These are phyloP conservation scores for Pezicula rhizophila DNA, from an alignment of 2,329 filamentous ascomycete genomes.

Conservation along the genomic window DNA sequence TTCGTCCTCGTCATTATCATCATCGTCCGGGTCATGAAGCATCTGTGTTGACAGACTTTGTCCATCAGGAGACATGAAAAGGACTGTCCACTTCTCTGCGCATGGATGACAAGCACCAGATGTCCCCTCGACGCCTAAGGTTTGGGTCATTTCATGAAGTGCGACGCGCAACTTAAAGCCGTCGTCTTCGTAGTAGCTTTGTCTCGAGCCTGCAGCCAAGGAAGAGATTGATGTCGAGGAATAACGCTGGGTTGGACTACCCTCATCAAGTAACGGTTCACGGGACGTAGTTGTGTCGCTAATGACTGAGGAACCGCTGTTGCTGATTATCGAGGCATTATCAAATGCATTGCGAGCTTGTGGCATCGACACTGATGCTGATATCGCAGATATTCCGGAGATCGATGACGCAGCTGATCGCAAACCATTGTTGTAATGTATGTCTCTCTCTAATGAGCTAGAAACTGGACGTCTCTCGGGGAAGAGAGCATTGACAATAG, in stretches of 20 bases:
- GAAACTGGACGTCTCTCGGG: slow-evolving; percentile 66
- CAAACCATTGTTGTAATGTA: slow-evolving; percentile 54
- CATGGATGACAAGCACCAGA: slow-evolving; percentile 71
- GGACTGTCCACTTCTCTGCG: slow-evolving; percentile 74
- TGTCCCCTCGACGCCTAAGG: slow-evolving; percentile 56
- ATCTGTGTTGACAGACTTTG: slow-evolving; percentile 64
- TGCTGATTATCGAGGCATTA: slow-evolving; percentile 65
- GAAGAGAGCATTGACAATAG: slow-evolving; percentile 77
- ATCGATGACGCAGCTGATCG: slow-evolving; percentile 62
- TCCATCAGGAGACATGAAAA: slow-evolving; percentile 72
- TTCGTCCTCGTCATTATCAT: slow-evolving; percentile 59
- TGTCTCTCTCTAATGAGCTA: slow-evolving; percentile 36
- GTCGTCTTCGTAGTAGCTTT: slow-evolving; percentile 55
- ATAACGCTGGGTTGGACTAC: slow-evolving; percentile 44
- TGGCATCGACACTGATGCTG: slow-evolving; percentile 60
- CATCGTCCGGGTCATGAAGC: slow-evolving; percentile 64
- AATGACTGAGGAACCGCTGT: slow-evolving; percentile 64
- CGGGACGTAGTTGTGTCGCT: slow-evolving; percentile 64
- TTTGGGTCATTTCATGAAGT: slow-evolving; percentile 64
- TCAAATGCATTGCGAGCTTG: slow-evolving; percentile 49
- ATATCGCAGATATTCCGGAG: slow-evolving; percentile 63
- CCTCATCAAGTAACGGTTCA: slow-evolving; percentile 56
- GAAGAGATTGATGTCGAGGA: slow-evolving; percentile 40
- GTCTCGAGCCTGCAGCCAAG: slow-evolving; percentile 38
- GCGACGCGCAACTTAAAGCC: slow-evolving; percentile 60